Base-by-base conservation (phyloP, 202 grass and related monocot genomes). In the Miscanthus sacchariflorus region DNA sequence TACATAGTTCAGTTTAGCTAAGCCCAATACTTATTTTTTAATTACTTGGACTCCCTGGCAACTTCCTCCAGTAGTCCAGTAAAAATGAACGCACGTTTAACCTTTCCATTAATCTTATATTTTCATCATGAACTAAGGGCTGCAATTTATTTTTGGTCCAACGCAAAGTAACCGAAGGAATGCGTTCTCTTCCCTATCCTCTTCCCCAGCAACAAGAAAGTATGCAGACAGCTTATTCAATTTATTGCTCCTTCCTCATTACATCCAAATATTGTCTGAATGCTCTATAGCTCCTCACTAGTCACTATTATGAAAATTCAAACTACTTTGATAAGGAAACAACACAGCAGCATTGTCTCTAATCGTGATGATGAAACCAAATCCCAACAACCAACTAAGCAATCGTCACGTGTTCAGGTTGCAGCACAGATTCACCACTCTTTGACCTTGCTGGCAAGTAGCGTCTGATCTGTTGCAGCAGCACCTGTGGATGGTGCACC, bases 51-150 rank as follows among this genome's bases (percentile, higher is more conserved):
- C 45, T 78, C 21, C n/a, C 10, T 66, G 75, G 19, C 58, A 84
- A 50, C 42, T 67, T 33, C 73, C 73, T 68, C 38, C 39, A 61
- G 58, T 78, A 42, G 25, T 63, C 21, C 21, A 63, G 56, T 59
- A 81, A 81, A 66, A 25, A 66, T 12, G 36, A 76, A 38, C 27
- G 5, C 19, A 83, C 48, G 2, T 58, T 54, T 9, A 36, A 25
- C 72, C 18, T 77, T 83, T 63, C 73, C 46, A 88, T 78, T 83
- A 63, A 48, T 83, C 18, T 82, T 68, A 43, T 39, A 46, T 70
- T 46, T 67, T 61, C 30, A 69, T 19, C 21, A 39, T 10, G 3
- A 69, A 78, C 44, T 77, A 85, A 39, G 61, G 30, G n/a, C 61
- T 35, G 68, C 49, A 5, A 52, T 54, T 27, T 21, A 78, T 77